Conservation (phyloP, 495 filamentous ascomycete species). For the Talaromyces borbonicus region DNA sequence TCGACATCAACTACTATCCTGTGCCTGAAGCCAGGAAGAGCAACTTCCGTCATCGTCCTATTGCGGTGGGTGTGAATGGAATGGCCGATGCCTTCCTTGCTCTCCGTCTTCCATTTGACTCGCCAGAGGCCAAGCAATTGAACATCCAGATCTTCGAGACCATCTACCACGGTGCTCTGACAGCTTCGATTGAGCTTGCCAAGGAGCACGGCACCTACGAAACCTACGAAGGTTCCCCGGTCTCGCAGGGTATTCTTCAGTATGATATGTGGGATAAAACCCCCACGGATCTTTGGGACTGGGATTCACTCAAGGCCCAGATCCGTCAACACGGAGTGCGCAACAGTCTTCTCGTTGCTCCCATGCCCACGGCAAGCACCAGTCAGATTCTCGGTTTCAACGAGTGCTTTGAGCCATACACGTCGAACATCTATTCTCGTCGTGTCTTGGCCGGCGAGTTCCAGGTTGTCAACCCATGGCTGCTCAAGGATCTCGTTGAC, state of each 20-base stretch:
- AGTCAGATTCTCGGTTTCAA: slow-evolving; percentile 97
- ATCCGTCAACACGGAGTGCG: slow-evolving; percentile 87
- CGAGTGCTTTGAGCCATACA: slow-evolving; percentile 99
- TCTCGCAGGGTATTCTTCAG: slow-evolving; percentile 91
- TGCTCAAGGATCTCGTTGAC: slow-evolving; percentile 95
- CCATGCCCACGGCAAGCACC: slow-evolving; percentile 95
- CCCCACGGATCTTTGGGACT: slow-evolving; percentile 93
- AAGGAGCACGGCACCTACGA: slow-evolving; percentile 74
- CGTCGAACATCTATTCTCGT: slow-evolving; percentile 97
- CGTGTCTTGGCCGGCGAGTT: slow-evolving; percentile 97
- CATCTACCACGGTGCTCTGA: slow-evolving; percentile 93
- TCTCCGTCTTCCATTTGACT: slow-evolving; percentile 93
- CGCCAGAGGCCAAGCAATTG: slow-evolving; percentile 79
- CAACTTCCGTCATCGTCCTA: slow-evolving; percentile 91
- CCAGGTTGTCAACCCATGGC: slow-evolving; percentile 98
- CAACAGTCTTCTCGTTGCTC: slow-evolving; percentile 89
- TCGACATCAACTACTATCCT: slow-evolving; percentile 95
- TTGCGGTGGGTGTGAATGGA: slow-evolving; percentile 95
- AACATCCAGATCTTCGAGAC: slow-evolving; percentile 99
- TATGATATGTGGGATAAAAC: slow-evolving; percentile 98
- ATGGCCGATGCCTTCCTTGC: slow-evolving; percentile 98
- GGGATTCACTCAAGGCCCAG: slow-evolving; percentile 76
- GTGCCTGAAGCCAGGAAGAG: slow-evolving; percentile 85
- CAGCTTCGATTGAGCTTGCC: slow-evolving; percentile 77
- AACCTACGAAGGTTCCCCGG: slow-evolving; percentile 86